A percentile compares a stretch with the other conserved stretches of the same genome.
phyloP scores from a whole-genome alignment of 495 filamentous ascomycete species.

The Penicillium crystallinum region DNA sequence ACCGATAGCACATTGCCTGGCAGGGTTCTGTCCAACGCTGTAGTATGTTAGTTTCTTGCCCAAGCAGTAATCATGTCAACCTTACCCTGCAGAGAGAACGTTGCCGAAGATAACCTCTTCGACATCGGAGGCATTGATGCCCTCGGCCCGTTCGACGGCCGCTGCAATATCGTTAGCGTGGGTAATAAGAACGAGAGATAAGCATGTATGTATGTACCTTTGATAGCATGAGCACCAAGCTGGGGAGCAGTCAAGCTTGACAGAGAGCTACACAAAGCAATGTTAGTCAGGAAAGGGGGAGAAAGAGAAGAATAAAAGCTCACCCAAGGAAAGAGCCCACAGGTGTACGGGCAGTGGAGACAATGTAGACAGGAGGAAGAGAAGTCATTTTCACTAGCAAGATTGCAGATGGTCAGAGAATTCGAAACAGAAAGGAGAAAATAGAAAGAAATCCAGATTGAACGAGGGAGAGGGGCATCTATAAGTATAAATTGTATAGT shows the following conservation, averaged over 20 bases:
- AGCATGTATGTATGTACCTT: slow-evolving; percentile 63
- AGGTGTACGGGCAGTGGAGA: slow-evolving; percentile 84
- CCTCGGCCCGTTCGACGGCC: slow-evolving; percentile 78
- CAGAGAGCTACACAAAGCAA: slow-evolving; percentile 56
- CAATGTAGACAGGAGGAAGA: slow-evolving; percentile 87
- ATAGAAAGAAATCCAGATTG: slow-evolving; percentile 4
- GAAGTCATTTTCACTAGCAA: slow-evolving; percentile 34
- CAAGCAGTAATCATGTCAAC: slow-evolving; percentile 5
- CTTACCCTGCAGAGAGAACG: slow-evolving; percentile 91
- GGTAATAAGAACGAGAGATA: neutral
- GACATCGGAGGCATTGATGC: slow-evolving; percentile 78
- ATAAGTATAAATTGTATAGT: slow-evolving; percentile 10
- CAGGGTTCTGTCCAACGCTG: slow-evolving; percentile 94
- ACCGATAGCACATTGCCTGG: slow-evolving; percentile 84
- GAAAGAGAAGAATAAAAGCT: slow-evolving; percentile 22
- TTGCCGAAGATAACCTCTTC: slow-evolving; percentile 98
- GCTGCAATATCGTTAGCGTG: slow-evolving; percentile 44
- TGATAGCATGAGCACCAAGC: slow-evolving; percentile 87
- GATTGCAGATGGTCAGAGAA: neutral
- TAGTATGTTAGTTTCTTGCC: slow-evolving; percentile 9
- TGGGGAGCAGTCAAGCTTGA: slow-evolving; percentile 80
- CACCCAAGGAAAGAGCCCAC: slow-evolving; percentile 91
- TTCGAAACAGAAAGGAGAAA: slow-evolving; percentile 2
- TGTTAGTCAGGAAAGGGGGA: slow-evolving; percentile 4
- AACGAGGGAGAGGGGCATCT: slow-evolving; percentile 8